Evolutionary conservation across 169 alveolate genomes (phyloP).

Genomic region (Plasmodium cynomolgi): DNA sequence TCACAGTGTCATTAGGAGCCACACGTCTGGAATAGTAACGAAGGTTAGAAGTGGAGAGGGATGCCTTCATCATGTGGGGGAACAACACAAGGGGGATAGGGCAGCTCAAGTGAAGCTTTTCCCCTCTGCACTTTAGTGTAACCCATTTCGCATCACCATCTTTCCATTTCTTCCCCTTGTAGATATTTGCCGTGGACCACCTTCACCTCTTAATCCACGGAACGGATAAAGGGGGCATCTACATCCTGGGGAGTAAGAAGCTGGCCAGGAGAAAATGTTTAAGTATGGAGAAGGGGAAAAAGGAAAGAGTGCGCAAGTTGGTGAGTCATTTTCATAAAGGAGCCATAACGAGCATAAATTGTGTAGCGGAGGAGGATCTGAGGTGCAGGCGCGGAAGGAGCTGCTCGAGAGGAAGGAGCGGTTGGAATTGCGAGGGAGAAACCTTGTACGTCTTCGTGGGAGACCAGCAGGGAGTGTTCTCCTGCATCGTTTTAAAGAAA

Average conservation of each 20-base stretch:
- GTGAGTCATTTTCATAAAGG: conserved; percentile 8
- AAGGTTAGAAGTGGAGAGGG: conserved; percentile 11
- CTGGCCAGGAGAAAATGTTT: conserved; percentile 4
- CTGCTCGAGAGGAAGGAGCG: not conserved
- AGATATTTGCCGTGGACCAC: conserved; percentile 26
- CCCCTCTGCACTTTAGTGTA: not conserved
- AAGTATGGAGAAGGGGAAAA: not conserved
- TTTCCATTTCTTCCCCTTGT: not conserved
- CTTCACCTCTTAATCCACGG: conserved; percentile 22
- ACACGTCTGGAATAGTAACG: conserved; percentile 13
- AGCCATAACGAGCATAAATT: conserved; percentile 45
- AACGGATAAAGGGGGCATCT: conserved; percentile 43
- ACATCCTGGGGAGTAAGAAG: not conserved
- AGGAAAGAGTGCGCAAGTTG: conserved; percentile 1
- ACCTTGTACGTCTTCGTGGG: conserved; percentile 45
- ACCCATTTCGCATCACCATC: not conserved
- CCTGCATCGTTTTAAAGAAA: conserved; percentile 32
- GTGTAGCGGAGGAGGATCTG: conserved; percentile 1
- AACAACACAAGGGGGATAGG: not conserved
- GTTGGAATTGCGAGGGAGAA: not conserved
- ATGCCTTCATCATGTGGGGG: not conserved
- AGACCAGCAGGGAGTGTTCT: conserved; percentile 45
- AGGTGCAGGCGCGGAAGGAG: not conserved
- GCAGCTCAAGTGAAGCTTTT: not conserved
- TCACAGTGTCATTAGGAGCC: conserved; percentile 6